Evolutionary conservation across 2,329 filamentous ascomycete species (phyloP), one percentile per base, ranked within the genome.

Genomic region (Beauveria pseudobassiana): DNA sequence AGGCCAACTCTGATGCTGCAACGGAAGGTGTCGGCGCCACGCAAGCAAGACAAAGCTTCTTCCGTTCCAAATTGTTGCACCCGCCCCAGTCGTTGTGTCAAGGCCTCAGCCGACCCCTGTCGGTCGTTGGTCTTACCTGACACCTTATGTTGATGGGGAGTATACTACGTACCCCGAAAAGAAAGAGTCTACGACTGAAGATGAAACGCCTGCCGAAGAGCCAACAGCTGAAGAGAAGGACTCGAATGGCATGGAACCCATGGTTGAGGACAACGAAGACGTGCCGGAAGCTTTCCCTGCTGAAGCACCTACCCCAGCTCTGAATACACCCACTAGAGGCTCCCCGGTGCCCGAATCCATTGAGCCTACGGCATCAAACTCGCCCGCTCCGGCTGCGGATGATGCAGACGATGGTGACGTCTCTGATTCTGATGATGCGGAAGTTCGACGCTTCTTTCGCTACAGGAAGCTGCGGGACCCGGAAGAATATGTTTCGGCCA

Each of bases 381-480:
- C 75, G 1, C 75, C 76, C 20, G 75, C 70, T 59, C 72, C 73
- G 5, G 71, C 59, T 20, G 73, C 66, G 34, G 75, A 76, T 24
- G 75, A 76, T 14, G 67, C 65, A 3, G 74, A 75, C 16, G 74
- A 76, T 10, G 68, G 68, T 34, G 75, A 77, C 18, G 66, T 71
- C 30, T 69, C 71, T 7, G 73, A 75, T 43, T 70, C 72, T 14
- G 72, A 75, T 54, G 74, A 75, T 9, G 63, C 66, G 6, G 71
- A 70, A 34, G 66, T 63, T 22, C 66, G 64, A 22, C 68, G 69
- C 30, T 71, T 68, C 57, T 84, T 76, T 65, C 69, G 70, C 3
- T 85, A 81, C 67, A 76, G 76, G 55, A 81, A 82, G 68, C 71
- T 84, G 8, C 77, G 80, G 34, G 75, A 82, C 48, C 73, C 80